phyloP scores from a whole-genome alignment of 768 basidiomycete genomes.

The Peribolospora baueri region DNA sequence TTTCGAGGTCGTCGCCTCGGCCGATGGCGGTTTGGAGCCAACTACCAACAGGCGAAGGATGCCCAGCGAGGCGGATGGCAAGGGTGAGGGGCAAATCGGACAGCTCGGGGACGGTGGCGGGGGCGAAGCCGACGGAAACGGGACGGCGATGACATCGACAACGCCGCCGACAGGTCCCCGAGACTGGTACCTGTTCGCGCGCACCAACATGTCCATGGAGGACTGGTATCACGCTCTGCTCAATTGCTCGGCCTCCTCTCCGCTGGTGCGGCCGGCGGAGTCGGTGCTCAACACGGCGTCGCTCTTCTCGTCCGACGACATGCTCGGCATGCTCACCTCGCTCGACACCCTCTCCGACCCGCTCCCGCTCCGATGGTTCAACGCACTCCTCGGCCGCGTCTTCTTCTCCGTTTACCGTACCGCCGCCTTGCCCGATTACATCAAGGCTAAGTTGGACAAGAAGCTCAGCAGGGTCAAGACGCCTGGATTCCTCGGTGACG shows the following conservation, averaged over 20 bases:
- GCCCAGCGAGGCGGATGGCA: conserved; percentile 6
- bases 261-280: conserved; percentile 40
- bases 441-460: conserved; percentile 73
- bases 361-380: conserved; percentile 92
- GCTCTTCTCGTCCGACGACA: conserved; percentile 52
- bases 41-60: conserved; percentile 31
- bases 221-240: conserved; percentile 42
- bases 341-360: conserved; percentile 86
- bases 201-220: conserved; percentile 76
- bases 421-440: conserved; percentile 42
- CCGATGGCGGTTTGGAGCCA: conserved; percentile 10
- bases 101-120: no score
- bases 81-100: no score
- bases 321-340: conserved; percentile 55
- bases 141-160: conserved; percentile 18
- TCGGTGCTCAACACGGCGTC: conserved; percentile 30
- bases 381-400: conserved; percentile 71
- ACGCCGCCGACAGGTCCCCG: conserved; percentile 29
- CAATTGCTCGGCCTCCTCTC: conserved; percentile 45
- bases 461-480: conserved; percentile 78
- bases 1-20: conserved; percentile 1
- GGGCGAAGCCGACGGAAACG: conserved; percentile 1
- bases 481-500: conserved; percentile 58
- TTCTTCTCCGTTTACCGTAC: conserved; percentile 86
- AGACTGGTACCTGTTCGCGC: conserved; percentile 86